A percentile compares a stretch with the other conserved stretches of the same genome.
Evolutionary conservation across 805 yeast genomes (phyloP).

Genomic region (Suhomyces pyralidae): DNA sequence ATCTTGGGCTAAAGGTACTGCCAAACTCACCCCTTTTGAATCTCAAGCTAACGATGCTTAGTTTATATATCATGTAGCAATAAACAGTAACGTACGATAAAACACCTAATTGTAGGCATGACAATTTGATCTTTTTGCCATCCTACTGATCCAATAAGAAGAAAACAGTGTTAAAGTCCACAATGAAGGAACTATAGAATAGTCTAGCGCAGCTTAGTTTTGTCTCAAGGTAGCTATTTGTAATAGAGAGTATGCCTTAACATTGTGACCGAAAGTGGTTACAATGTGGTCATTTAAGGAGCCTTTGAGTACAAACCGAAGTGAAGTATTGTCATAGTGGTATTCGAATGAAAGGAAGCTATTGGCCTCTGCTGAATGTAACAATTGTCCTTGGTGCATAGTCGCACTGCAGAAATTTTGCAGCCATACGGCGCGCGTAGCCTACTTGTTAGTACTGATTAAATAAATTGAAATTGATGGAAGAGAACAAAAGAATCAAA

Average conservation of each 20-base stretch:
- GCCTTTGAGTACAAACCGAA: too few relatives aligned
- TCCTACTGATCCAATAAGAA: too few relatives aligned
- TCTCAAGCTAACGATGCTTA: constrained; percentile 48
- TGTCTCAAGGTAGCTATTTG: neutral
- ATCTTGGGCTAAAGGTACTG: constrained; percentile 85
- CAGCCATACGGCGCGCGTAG: neutral
- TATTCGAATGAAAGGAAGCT: neutral
- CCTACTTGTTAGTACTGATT: neutral
- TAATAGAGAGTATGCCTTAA: neutral
- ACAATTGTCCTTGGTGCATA: neutral
- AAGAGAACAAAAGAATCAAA: too few relatives aligned
- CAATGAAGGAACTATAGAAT: neutral
- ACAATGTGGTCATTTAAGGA: too few relatives aligned
- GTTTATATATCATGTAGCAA: neutral
- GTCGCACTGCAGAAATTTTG: neutral
- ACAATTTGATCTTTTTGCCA: too few relatives aligned
- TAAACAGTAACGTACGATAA: neutral
- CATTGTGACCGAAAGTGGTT: neutral
- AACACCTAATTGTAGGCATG: too few relatives aligned
- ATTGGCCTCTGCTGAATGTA: neutral
- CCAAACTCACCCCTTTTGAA: constrained; percentile 68
- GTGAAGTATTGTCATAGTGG: neutral
- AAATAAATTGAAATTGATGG: neutral
- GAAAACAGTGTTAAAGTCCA: neutral
- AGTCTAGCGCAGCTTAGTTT: neutral